These are phyloP conservation scores for Phytophthora pluvialis DNA, from an alignment of 352 stramenopile genomes.

Conservation along the genomic window DNA sequence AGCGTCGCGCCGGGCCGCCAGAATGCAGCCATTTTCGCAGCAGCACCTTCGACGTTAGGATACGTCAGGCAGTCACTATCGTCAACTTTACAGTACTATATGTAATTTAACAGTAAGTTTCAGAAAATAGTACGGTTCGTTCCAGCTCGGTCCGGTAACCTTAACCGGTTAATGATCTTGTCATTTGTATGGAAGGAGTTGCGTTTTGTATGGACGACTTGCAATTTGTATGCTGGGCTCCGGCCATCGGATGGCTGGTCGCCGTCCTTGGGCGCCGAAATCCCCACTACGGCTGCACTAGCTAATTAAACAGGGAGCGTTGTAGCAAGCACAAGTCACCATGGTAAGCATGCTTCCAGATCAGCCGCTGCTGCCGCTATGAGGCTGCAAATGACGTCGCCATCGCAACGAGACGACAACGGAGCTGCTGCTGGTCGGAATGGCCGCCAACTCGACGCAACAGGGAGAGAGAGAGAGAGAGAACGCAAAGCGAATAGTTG, in stretches of 20 bases:
- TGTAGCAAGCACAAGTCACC: slow-evolving; percentile 79
- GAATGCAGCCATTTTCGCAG: slow-evolving; percentile 53
- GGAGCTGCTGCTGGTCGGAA: slow-evolving; percentile 26
- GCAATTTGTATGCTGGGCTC: slow-evolving; percentile 5
- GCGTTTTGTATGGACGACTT: neutral
- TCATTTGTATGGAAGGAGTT: no score
- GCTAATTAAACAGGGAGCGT: slow-evolving; percentile 87
- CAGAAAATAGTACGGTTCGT: neutral
- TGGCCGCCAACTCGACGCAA: neutral
- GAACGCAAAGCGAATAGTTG: neutral
- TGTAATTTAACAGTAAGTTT: neutral
- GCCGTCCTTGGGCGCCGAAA: slow-evolving; percentile 33
- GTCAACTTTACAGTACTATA: neutral
- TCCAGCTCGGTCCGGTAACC: neutral
- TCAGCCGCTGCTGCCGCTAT: neutral
- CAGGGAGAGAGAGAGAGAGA: slow-evolving; percentile 1
- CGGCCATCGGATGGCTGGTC: slow-evolving; percentile 56
- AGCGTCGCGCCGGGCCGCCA: slow-evolving; percentile 68
- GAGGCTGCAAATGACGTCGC: slow-evolving; percentile 4
- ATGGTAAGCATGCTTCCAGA: slow-evolving; percentile 62
- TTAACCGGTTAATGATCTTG: slow-evolving; percentile 30
- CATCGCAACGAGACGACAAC: slow-evolving; percentile 6
- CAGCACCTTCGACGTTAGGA: neutral
- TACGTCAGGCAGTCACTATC: neutral
- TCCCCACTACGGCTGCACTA: slow-evolving; percentile 50